Evolutionary conservation across 345 rosid genomes (phyloP).

Genomic region (Brassica juncea): DNA sequence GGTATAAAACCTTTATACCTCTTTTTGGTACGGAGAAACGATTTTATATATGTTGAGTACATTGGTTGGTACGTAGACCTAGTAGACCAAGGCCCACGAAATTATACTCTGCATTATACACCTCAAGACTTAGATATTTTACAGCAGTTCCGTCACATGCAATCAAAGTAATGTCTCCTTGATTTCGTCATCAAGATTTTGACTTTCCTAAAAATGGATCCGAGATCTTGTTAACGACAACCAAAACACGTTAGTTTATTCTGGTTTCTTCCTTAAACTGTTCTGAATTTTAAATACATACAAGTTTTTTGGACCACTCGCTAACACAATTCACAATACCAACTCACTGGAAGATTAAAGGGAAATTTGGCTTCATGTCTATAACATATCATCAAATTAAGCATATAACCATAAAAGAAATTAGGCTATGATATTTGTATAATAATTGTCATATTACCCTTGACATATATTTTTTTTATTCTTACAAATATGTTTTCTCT

Average conservation of each 20-base stretch:
- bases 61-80: neutral
- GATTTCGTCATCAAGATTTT: neutral
- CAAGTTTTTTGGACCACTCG: neutral
- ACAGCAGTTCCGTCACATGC: slow-evolving; percentile 2
- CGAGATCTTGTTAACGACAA: slow-evolving; percentile 5
- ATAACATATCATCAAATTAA: no score
- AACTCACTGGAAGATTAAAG: neutral
- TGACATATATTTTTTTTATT: no score
- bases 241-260: slow-evolving; percentile 3
- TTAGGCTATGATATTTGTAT: no score
- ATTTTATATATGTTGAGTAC: neutral
- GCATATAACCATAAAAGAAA: no score
- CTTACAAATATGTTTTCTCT: no score
- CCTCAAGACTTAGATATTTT: neutral
- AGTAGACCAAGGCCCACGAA: neutral
- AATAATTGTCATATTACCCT: no score
- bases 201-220: neutral
- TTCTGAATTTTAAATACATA: neutral
- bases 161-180: slow-evolving; percentile 1
- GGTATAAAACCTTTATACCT: neutral
- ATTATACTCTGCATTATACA: neutral
- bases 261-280: neutral
- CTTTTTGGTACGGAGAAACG: neutral
- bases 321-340: neutral
- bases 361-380: no score